Percentiles rank a stretch among this genome's conserved stretches.
These are phyloP conservation scores for Acacia crassicarpa DNA, from an alignment of 306 rosid species.

Conservation along the genomic window DNA sequence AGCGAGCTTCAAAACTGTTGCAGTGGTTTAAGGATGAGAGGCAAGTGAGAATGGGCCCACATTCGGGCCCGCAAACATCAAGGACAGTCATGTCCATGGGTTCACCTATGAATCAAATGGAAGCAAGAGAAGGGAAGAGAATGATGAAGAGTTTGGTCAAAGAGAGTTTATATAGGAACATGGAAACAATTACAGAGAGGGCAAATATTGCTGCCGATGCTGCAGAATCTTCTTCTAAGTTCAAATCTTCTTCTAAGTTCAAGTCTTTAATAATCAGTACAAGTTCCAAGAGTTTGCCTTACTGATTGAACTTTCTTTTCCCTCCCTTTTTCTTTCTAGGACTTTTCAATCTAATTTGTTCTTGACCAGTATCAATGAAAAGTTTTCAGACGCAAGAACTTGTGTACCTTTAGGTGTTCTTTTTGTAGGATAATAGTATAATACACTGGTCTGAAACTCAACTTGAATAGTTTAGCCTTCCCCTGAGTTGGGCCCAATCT, in stretches of 20 bases:
- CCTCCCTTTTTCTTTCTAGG: background rate
- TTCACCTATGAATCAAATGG: constrained; percentile 45
- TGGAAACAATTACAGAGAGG: constrained; percentile 65
- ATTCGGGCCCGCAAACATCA: constrained; percentile 70
- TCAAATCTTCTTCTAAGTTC: constrained; percentile 49
- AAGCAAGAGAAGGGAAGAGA: constrained; percentile 58
- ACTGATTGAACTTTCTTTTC: constrained; percentile 32
- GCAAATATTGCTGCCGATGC: constrained; percentile 36
- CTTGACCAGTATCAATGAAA: background rate
- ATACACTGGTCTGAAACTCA: background rate
- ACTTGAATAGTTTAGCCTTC: background rate
- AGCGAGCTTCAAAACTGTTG: constrained; percentile 61
- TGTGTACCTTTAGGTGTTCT: background rate
- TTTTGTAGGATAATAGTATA: background rate
- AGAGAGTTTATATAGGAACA: constrained; percentile 61
- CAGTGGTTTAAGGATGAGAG: constrained; percentile 69
- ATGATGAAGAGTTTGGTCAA: constrained; percentile 78
- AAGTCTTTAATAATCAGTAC: constrained; percentile 62
- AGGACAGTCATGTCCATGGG: constrained; percentile 37
- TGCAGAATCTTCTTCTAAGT: constrained; percentile 36
- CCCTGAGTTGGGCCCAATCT: background rate
- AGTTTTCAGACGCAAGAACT: background rate
- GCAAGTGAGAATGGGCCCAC: constrained; percentile 59
- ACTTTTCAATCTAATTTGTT: background rate
- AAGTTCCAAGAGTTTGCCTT: constrained; percentile 73